phyloP scores from a whole-genome alignment of 495 filamentous ascomycete genomes.

The Chaetomium tenue region DNA sequence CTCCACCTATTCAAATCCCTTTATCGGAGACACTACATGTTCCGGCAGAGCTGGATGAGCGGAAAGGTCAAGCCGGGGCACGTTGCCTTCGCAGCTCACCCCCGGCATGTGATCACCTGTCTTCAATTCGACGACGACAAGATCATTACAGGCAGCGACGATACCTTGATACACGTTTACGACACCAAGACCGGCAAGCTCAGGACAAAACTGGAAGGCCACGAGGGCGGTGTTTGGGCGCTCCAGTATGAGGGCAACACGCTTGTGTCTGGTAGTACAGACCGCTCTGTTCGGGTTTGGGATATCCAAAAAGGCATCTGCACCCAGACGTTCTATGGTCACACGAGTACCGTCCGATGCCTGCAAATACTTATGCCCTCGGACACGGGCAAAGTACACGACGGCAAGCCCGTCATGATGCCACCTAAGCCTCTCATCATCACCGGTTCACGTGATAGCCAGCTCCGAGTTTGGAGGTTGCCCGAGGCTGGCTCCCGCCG shows the following conservation, averaged over 20 bases:
- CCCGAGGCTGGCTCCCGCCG: conserved; percentile 72
- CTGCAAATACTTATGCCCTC: conserved; percentile 90
- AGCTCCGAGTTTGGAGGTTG: conserved; percentile 91
- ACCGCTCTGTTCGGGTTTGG: conserved; percentile 95
- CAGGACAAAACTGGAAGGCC: conserved; percentile 77
- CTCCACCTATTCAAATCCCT: conserved; percentile 95
- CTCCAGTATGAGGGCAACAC: conserved; percentile 94
- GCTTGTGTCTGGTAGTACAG: conserved; percentile 93
- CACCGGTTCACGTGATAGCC: conserved; percentile 94
- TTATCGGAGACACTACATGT: conserved; percentile 86
- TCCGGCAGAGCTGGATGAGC: conserved; percentile 86
- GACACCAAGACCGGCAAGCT: conserved; percentile 92
- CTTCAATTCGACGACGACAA: conserved; percentile 97
- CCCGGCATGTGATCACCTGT: conserved; percentile 95
- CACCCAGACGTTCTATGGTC: conserved; percentile 93
- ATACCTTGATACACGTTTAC: conserved; percentile 97
- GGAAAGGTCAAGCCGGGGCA: conserved; percentile 84
- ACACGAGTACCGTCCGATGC: conserved; percentile 96
- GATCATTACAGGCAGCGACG: conserved; percentile 95
- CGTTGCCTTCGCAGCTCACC: conserved; percentile 92
- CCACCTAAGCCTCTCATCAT: conserved; percentile 93
- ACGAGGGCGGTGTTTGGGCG: conserved; percentile 98
- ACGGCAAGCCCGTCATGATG: conserved; percentile 81
- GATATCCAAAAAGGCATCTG: conserved; percentile 89
- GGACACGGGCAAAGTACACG: conserved; percentile 64